These are phyloP conservation scores for Suillus alpinus DNA, from an alignment of 768 basidiomycete genomes.

Conservation along the genomic window DNA sequence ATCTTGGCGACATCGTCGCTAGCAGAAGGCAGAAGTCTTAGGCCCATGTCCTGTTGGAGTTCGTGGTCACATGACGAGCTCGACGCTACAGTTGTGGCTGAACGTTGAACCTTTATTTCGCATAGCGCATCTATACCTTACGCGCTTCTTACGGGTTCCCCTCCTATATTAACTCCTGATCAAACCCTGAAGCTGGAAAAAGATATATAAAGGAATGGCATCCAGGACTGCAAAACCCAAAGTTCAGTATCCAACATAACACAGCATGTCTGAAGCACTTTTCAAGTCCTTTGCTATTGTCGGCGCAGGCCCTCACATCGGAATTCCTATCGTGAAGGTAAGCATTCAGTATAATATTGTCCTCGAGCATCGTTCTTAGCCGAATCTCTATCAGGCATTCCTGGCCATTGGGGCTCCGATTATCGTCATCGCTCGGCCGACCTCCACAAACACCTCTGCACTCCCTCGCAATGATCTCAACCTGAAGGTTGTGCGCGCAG, in stretches of 20 bases:
- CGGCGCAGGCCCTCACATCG: conserved; percentile 7
- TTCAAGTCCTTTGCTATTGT: conserved; percentile 10
- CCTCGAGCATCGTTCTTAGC: not conserved
- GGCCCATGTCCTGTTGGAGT: no score
- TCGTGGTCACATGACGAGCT: no score
- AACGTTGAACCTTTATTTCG: no score
- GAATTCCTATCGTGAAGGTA: conserved; percentile 10
- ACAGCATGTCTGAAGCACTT: conserved; percentile 3
- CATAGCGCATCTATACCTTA: no score
- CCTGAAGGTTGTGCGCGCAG: not conserved
- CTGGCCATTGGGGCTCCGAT: conserved; percentile 4
- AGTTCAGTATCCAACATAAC: not conserved
- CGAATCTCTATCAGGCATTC: not conserved
- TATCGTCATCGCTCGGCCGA: conserved; percentile 8
- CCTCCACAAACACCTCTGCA: not conserved
- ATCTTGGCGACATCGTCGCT: no score
- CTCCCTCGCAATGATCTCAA: not conserved
- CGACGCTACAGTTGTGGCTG: no score
- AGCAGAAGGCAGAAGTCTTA: no score
- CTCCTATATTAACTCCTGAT: no score
- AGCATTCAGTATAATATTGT: not conserved
- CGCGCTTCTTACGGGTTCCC: no score
- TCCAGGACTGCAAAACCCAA: conserved; percentile 5
- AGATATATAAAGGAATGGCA: not conserved
- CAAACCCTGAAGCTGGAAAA: not conserved